Evolutionary conservation across 108 stramenopile genomes (phyloP).

Genomic region (Fistulifera solaris): DNA sequence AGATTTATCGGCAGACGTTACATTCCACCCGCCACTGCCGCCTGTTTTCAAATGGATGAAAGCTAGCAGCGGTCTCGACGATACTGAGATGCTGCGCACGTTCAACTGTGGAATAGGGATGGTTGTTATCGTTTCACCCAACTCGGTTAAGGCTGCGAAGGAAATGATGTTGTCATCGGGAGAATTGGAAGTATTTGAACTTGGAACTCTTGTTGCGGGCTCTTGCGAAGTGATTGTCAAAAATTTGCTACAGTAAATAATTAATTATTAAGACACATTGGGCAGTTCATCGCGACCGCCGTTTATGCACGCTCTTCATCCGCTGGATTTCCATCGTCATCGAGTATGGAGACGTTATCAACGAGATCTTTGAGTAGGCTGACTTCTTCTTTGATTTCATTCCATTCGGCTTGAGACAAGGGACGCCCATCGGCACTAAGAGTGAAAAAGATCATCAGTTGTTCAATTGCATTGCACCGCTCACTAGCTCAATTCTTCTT

Average conservation of each 20-base stretch:
- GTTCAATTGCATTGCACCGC: too few relatives aligned
- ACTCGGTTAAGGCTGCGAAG: slow-evolving; percentile 59
- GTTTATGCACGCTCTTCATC: too few relatives aligned
- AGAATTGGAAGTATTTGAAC: slow-evolving; percentile 64
- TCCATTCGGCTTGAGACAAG: too few relatives aligned
- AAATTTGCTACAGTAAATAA: slow-evolving; percentile 1
- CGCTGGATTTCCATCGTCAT: too few relatives aligned
- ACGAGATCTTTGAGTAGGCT: too few relatives aligned
- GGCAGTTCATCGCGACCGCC: too few relatives aligned
- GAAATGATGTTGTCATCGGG: slow-evolving; percentile 51
- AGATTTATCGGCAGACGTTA: slow-evolving; percentile 77
- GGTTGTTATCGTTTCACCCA: slow-evolving; percentile 82
- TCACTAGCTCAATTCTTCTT: too few relatives aligned
- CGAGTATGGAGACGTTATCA: too few relatives aligned
- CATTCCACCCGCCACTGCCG: slow-evolving; percentile 74
- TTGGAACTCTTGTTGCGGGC: slow-evolving; percentile 58
- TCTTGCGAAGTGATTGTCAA: slow-evolving; percentile 3
- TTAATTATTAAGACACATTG: too few relatives aligned
- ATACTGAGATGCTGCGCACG: slow-evolving; percentile 91
- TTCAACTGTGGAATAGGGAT: slow-evolving; percentile 97
- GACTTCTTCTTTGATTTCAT: too few relatives aligned
- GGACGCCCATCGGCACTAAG: too few relatives aligned
- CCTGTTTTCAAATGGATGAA: slow-evolving; percentile 94
- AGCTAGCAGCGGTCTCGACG: slow-evolving; percentile 76
- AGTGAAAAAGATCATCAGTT: too few relatives aligned